Evolutionary conservation across 2,329 filamentous ascomycete genomes (phyloP).

Genomic region (Colletotrichum tofieldiae): DNA sequence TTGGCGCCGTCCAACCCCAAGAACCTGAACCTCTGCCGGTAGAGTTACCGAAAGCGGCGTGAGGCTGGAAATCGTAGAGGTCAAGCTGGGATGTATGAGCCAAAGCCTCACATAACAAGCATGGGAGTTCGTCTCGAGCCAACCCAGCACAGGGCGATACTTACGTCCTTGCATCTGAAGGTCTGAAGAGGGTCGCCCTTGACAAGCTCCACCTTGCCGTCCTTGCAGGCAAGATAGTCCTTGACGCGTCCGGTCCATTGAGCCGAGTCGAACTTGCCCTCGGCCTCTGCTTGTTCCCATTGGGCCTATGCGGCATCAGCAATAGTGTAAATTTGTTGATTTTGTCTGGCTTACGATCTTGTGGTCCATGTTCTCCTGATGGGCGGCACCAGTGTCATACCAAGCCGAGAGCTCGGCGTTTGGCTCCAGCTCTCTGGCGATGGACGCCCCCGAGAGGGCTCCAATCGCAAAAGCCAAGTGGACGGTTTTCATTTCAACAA

Average conservation of each 20-base stretch:
- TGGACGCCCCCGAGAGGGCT: conserved; percentile 13
- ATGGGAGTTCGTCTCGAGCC: neutral
- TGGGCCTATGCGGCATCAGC: conserved; percentile 45
- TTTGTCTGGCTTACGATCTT: conserved; percentile 37
- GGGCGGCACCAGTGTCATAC: conserved; percentile 43
- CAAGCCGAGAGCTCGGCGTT: conserved; percentile 39
- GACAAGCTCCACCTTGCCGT: conserved; percentile 58
- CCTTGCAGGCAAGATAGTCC: conserved; percentile 51
- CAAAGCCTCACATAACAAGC: neutral
- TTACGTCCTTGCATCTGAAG: conserved; percentile 58
- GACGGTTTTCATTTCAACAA: conserved; percentile 18
- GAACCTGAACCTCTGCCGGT: conserved; percentile 48
- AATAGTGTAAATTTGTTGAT: fast-evolving
- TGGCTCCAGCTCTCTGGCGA: conserved; percentile 43
- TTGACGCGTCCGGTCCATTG: conserved; percentile 49
- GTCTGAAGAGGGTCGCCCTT: conserved; percentile 59
- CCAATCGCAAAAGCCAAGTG: conserved; percentile 13
- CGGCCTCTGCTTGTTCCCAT: conserved; percentile 52
- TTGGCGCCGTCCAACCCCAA: conserved; percentile 59
- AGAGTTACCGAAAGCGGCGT: conserved; percentile 63
- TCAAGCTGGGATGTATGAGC: conserved; percentile 55
- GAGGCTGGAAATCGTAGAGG: conserved; percentile 67
- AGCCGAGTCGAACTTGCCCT: conserved; percentile 53
- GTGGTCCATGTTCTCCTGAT: conserved; percentile 43
- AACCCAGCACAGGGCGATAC: neutral